Conservation (phyloP, 306 rosid species). For the Casuarina cunninghamiana region DNA sequence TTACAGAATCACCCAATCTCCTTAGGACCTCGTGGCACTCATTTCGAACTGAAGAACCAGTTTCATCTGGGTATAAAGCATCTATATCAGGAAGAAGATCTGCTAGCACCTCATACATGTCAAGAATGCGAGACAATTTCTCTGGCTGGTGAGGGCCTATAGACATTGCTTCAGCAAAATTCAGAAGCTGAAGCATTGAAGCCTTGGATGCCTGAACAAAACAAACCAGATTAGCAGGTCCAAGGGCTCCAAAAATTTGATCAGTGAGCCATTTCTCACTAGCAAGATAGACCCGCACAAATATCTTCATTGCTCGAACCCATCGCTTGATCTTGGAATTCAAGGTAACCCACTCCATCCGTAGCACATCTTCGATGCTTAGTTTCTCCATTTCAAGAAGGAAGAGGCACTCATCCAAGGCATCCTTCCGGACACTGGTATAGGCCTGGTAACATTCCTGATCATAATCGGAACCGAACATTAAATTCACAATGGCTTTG, state of each 20-base stretch:
- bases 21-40: conserved; percentile 74
- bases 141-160: conserved; percentile 91
- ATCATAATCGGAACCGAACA: conserved; percentile 69
- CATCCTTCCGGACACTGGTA: conserved; percentile 63
- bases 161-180: conserved; percentile 89
- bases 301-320: conserved; percentile 81
- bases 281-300: conserved; percentile 77
- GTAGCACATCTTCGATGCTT: conserved; percentile 84
- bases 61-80: conserved; percentile 58
- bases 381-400: conserved; percentile 81
- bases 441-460: conserved; percentile 78
- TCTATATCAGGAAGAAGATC: conserved; percentile 73
- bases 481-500: conserved; percentile 58
- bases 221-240: conserved; percentile 45
- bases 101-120: conserved; percentile 85
- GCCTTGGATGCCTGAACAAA: conserved; percentile 84
- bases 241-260: conserved; percentile 71
- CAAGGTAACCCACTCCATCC: conserved; percentile 68
- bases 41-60: conserved; percentile 61
- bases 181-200: conserved; percentile 81
- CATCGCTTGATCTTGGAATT: conserved; percentile 80
- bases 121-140: conserved; percentile 72
- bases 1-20: conserved; percentile 74
- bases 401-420: conserved; percentile 73
- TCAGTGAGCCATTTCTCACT: conserved; percentile 81